Base-by-base conservation (phyloP, 345 rosid species). In the Noccaea bulbosa region DNA sequence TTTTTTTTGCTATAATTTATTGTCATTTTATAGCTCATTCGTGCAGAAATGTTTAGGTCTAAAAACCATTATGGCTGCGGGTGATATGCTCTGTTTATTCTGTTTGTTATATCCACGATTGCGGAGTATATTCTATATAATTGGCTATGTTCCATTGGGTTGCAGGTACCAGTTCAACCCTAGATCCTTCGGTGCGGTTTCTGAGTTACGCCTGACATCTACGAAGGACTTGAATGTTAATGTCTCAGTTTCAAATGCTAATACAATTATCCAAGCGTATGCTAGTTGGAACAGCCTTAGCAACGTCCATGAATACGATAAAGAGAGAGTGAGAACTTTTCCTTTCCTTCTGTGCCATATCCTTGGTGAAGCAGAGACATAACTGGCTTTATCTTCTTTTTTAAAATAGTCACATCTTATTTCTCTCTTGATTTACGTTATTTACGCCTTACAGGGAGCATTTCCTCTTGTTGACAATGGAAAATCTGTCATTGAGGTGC, bases 211-310 rank as follows among this genome's bases (percentile, higher is more conserved):
- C 65, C 70, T 94, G 73, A 82, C 89, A 67, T 80, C 90, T 38
- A 82, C 88, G 3, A 75, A 83, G 83, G 93, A 91, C 75, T 78
- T 94, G 67, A 94, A 91, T 81, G 74, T 94, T 71, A 94, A 94
- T 73, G 73, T 89, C 74, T 86, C 97, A 22, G 90, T 88, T 65
- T 84, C 96, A 47, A 94, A 86, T 81, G 82, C 82, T 68, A 94
- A 94, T 79, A 89, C 93, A 93, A 81, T 91, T 57, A 82, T 94
- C 80, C 97, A 94, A 88, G 97, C 99, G 54, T 94, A 88, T 81
- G 88, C 96, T 43, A 94, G 97, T 83, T 94, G 99, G 99, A 85
- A 82, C 74, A 89, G 82, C 77, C 88, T 94, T 76, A 80, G 79
- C 79, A 73, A 76, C 49, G 83, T 73, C 69, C 87, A 84, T 51